Evolutionary conservation across 495 filamentous ascomycete genomes (phyloP).

Genomic region (Aspergillus sclerotioniger): DNA sequence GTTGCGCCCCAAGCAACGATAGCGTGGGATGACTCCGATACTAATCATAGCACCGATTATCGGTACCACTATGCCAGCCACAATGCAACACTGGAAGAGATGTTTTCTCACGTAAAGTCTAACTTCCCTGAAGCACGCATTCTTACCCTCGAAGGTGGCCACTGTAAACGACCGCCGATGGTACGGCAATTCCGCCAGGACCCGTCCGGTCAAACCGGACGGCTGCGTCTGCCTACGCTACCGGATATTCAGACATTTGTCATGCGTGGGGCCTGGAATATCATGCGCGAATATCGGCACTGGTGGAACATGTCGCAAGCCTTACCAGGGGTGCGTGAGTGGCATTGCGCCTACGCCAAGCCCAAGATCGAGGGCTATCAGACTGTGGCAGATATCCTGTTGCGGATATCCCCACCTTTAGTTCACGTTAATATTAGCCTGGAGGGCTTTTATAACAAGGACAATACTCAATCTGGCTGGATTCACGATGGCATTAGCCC

Average conservation of each 20-base stretch:
- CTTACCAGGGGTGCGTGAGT: conserved; percentile 64
- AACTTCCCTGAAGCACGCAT: conserved; percentile 60
- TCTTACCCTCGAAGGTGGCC: conserved; percentile 72
- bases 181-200: conserved; percentile 52
- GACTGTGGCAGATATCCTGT: conserved; percentile 59
- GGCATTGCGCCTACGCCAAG: conserved; percentile 69
- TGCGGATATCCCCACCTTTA: conserved; percentile 50
- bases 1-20: conserved; percentile 30
- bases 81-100: conserved; percentile 66
- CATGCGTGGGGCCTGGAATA: conserved; percentile 73
- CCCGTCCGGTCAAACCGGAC: conserved; percentile 21
- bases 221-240: conserved; percentile 39
- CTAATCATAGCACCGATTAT: conserved; percentile 35
- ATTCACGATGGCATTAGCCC: conserved; percentile 20
- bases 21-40: conserved; percentile 37
- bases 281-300: conserved; percentile 64
- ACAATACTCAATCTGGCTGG: conserved; percentile 36
- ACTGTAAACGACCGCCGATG: conserved; percentile 66
- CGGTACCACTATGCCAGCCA: conserved; percentile 48
- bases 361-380: conserved; percentile 65
- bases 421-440: conserved; percentile 62
- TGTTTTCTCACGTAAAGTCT: conserved; percentile 57
- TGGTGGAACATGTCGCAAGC: conserved; percentile 58
- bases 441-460: conserved; percentile 64
- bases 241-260: conserved; percentile 59